Conservation (phyloP, 192 early-diverging fungal genomes). For the Glomus cerebriforme region DNA sequence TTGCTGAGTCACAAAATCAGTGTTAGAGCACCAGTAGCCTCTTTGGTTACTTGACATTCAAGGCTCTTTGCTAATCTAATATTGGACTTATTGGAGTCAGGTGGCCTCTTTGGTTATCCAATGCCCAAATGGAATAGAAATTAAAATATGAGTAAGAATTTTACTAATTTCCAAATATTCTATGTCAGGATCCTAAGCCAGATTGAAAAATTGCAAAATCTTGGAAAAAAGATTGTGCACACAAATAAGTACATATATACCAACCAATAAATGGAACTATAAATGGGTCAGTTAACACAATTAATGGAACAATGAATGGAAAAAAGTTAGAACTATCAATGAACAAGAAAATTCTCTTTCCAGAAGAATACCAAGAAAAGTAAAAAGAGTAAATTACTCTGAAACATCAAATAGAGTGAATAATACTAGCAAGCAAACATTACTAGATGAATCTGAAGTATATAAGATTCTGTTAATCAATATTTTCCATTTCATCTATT, state of each 20-base stretch:
- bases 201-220: neutral
- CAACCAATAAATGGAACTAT: slow-evolving; percentile 19
- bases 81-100: slow-evolving; percentile 16
- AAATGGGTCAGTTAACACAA: slow-evolving; percentile 15
- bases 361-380: slow-evolving; percentile 14
- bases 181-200: slow-evolving; percentile 17
- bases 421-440: neutral
- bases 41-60: slow-evolving; percentile 13
- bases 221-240: slow-evolving; percentile 16
- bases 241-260: slow-evolving; percentile 15
- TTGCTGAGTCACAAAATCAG: slow-evolving; percentile 23
- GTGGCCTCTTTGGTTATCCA: neutral
- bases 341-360: slow-evolving; percentile 10
- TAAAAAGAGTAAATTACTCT: slow-evolving; percentile 3
- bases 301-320: slow-evolving; percentile 3
- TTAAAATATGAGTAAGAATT: slow-evolving; percentile 1
- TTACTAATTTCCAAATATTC: slow-evolving; percentile 14
- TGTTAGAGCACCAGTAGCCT: slow-evolving; percentile 21
- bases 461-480: slow-evolving; percentile 4
- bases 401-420: slow-evolving; percentile 13
- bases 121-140: slow-evolving; percentile 19
- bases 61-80: slow-evolving; percentile 17
- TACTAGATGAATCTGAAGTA: slow-evolving; percentile 21
- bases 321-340: slow-evolving; percentile 7
- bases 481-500: slow-evolving; percentile 9